Percentiles rank a stretch among this genome's conserved stretches.
Evolutionary conservation across 2,329 filamentous ascomycete genomes (phyloP).

Genomic region (Aspergillaceae sp.): DNA sequence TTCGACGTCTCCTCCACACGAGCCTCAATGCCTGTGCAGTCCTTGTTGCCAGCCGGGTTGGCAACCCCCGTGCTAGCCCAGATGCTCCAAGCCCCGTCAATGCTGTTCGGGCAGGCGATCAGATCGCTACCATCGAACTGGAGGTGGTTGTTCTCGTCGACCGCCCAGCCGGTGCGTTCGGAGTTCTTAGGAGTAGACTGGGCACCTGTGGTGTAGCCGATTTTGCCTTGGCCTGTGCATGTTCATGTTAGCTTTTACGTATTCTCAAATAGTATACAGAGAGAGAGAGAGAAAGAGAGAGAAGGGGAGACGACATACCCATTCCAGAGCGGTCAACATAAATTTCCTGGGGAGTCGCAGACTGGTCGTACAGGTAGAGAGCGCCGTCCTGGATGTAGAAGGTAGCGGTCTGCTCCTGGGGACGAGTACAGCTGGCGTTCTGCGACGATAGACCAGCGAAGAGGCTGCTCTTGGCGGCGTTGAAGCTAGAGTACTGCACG

Average conservation of each 20-base stretch:
- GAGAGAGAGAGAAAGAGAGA: not conserved
- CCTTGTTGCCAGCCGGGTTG: constrained; percentile 23
- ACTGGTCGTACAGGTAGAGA: constrained; percentile 43
- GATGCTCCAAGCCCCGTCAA: constrained; percentile 36
- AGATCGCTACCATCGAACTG: constrained; percentile 39
- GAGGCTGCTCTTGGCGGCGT: constrained; percentile 40
- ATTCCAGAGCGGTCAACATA: constrained; percentile 52
- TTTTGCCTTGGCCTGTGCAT: constrained; percentile 41
- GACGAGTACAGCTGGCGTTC: constrained; percentile 41
- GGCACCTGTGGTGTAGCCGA: constrained; percentile 46
- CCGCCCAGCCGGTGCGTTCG: constrained; percentile 42
- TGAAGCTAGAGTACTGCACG: constrained; percentile 42
- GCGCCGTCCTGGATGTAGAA: constrained; percentile 43
- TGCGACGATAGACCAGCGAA: constrained; percentile 38
- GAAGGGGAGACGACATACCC: constrained; percentile 35
- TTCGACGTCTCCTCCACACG: constrained; percentile 14
- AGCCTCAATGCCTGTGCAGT: constrained; percentile 27
- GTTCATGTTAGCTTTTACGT: constrained; percentile 3
- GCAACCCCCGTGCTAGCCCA: constrained; percentile 20
- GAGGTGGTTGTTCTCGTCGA: constrained; percentile 40
- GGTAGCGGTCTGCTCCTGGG: constrained; percentile 37
- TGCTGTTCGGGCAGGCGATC: constrained; percentile 46
- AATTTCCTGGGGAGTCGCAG: constrained; percentile 40
- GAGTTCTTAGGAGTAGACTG: constrained; percentile 31
- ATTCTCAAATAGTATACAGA: not conserved